A percentile compares a stretch with the other conserved stretches of the same genome.
Conservation (phyloP, 345 rosid genomes). For the Boechera divaricarpa region DNA sequence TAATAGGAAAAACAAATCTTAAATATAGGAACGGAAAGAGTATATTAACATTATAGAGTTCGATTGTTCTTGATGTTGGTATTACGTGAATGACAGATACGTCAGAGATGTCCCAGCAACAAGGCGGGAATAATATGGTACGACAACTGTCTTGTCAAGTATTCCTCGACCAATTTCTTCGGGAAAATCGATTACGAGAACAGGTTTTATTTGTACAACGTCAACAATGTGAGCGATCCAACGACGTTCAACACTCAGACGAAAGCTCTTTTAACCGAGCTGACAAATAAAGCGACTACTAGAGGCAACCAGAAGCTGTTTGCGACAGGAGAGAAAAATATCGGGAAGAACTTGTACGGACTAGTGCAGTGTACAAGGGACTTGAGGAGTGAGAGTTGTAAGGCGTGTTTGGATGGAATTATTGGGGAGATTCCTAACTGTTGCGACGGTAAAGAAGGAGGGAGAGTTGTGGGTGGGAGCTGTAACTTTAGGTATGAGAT, state of each 20-base stretch:
- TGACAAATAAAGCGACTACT: slow-evolving; percentile 43
- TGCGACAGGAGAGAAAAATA: slow-evolving; percentile 52
- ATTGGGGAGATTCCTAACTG: slow-evolving; percentile 61
- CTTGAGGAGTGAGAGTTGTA: slow-evolving; percentile 51
- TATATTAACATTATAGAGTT: background rate
- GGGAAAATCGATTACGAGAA: slow-evolving; percentile 54
- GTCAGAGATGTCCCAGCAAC: slow-evolving; percentile 53
- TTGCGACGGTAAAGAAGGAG: slow-evolving; percentile 72
- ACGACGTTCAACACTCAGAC: slow-evolving; percentile 50
- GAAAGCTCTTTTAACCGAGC: slow-evolving; percentile 50
- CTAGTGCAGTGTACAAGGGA: slow-evolving; percentile 72
- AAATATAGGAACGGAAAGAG: background rate
- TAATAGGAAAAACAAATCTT: background rate
- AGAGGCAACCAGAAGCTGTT: slow-evolving; percentile 46
- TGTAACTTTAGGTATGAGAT: slow-evolving; percentile 75
- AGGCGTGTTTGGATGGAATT: slow-evolving; percentile 56
- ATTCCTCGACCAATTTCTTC: slow-evolving; percentile 55
- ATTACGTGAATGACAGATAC: slow-evolving; percentile 23
- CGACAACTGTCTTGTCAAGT: slow-evolving; percentile 71
- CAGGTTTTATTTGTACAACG: slow-evolving; percentile 49
- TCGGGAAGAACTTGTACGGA: slow-evolving; percentile 53
- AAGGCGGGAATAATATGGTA: slow-evolving; percentile 60
- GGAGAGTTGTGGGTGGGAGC: slow-evolving; percentile 61
- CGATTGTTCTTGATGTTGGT: slow-evolving; percentile 11
- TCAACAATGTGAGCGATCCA: slow-evolving; percentile 50